Conservation (phyloP, 75 land plant genomes). For the Pinus albicaulis region DNA sequence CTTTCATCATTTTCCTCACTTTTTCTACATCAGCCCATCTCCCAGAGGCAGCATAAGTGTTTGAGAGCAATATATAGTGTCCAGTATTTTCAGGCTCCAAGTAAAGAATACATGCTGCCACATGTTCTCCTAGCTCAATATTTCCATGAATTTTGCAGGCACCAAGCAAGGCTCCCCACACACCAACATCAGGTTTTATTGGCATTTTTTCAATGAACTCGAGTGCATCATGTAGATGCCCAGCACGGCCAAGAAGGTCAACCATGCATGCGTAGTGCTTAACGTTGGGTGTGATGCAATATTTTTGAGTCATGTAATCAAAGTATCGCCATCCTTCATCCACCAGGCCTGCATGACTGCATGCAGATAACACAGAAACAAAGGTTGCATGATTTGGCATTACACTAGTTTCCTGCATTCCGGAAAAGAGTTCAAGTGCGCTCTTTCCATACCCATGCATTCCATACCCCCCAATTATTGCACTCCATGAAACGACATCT, state of each 20-base stretch:
- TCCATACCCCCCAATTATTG: no score
- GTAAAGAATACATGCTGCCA: not conserved
- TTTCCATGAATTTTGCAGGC: conserved; percentile 10
- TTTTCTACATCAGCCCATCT: conserved; percentile 21
- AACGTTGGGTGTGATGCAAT: not conserved
- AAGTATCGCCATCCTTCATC: not conserved
- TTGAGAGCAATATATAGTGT: conserved; percentile 12
- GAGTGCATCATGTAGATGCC: not conserved
- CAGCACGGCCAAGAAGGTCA: conserved; percentile 6
- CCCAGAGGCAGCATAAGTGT: conserved; percentile 19
- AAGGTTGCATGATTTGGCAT: no score
- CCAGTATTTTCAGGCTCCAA: not conserved
- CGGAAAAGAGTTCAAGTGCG: no score
- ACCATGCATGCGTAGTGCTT: conserved; percentile 8
- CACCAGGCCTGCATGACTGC: no score
- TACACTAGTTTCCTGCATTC: no score
- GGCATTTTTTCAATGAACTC: conserved; percentile 1
- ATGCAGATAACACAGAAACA: no score
- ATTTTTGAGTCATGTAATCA: conserved; percentile 1
- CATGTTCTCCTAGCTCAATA: not conserved
- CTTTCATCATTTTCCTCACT: conserved; percentile 9
- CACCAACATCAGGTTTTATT: not conserved
- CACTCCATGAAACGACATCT: no score
- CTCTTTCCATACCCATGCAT: no score
- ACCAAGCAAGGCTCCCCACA: conserved; percentile 6